Evolutionary conservation across 176 grass and related monocot genomes (phyloP).

Genomic region (Oryza coarctata): DNA sequence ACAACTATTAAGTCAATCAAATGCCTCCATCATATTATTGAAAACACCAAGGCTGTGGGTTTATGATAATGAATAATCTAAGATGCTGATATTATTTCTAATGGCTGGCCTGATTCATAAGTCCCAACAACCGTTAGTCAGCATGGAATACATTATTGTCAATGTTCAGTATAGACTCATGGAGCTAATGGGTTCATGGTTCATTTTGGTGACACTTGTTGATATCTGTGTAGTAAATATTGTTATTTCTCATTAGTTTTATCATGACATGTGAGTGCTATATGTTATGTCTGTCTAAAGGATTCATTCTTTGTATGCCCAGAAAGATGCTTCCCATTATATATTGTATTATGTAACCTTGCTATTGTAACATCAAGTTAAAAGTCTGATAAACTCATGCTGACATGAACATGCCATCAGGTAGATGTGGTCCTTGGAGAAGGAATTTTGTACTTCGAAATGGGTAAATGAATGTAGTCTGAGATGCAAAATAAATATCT

Average conservation of each 20-base stretch:
- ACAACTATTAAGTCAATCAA: background rate
- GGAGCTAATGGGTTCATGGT: background rate
- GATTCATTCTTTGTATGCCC: constrained; percentile 7
- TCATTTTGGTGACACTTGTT: background rate
- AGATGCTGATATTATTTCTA: background rate
- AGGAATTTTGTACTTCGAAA: background rate
- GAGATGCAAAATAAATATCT: background rate
- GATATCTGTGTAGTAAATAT: background rate
- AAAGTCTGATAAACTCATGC: background rate
- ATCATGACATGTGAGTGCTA: background rate
- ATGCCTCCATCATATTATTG: background rate
- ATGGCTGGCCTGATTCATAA: background rate
- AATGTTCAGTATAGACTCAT: background rate
- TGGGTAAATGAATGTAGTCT: background rate
- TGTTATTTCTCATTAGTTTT: background rate
- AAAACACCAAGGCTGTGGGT: background rate
- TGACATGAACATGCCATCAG: background rate
- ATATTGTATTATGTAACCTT: background rate
- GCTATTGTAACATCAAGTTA: background rate
- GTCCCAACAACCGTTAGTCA: background rate
- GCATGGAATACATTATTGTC: background rate
- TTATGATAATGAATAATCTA: background rate
- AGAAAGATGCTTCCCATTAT: background rate
- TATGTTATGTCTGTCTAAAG: background rate
- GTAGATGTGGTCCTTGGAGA: background rate